Evolutionary conservation across 768 basidiomycete genomes (phyloP).

Genomic region (Panus rudis): DNA sequence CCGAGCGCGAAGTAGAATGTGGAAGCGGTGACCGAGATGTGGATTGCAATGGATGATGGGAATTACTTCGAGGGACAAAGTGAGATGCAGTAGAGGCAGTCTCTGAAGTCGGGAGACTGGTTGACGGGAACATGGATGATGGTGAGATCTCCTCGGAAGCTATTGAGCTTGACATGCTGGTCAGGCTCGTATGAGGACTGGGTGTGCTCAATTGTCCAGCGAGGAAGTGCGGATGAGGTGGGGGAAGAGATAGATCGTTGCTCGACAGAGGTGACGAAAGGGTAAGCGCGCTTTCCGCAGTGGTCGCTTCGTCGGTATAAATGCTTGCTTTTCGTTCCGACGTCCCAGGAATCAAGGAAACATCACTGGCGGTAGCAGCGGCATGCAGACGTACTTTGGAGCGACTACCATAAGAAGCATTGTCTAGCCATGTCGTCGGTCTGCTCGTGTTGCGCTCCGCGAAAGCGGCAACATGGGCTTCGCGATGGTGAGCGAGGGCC

Average conservation of each 20-base stretch:
- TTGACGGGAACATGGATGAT: constrained; percentile 9
- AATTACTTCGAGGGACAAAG: constrained; percentile 4
- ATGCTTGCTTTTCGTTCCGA: constrained; percentile 13
- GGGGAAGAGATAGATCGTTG: constrained; percentile 7
- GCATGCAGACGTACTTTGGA: neutral
- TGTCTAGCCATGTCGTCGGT: constrained; percentile 20
- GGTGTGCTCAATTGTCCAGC: neutral
- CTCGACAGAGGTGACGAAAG: constrained; percentile 7
- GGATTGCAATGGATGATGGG: constrained; percentile 6
- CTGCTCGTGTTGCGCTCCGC: constrained; percentile 21
- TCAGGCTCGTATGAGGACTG: constrained; percentile 14
- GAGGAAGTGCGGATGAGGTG: constrained; percentile 16
- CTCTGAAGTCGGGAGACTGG: constrained; percentile 12
- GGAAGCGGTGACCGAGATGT: constrained; percentile 11
- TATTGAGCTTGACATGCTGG: constrained; percentile 8
- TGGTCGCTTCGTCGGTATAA: constrained; percentile 13
- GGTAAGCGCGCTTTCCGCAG: constrained; percentile 12
- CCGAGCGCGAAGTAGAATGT: constrained; percentile 4
- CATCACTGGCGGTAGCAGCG: constrained; percentile 14
- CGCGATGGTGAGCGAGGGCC: constrained; percentile 55
- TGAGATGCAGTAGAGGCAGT: constrained; percentile 13
- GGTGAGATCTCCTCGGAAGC: constrained; percentile 5
- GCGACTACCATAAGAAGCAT: constrained; percentile 3
- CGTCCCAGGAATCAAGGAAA: constrained; percentile 14
- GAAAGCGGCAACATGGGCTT: constrained; percentile 39